Evolutionary conservation across 495 filamentous ascomycete genomes (phyloP).

Genomic region (Halenospora varia): DNA sequence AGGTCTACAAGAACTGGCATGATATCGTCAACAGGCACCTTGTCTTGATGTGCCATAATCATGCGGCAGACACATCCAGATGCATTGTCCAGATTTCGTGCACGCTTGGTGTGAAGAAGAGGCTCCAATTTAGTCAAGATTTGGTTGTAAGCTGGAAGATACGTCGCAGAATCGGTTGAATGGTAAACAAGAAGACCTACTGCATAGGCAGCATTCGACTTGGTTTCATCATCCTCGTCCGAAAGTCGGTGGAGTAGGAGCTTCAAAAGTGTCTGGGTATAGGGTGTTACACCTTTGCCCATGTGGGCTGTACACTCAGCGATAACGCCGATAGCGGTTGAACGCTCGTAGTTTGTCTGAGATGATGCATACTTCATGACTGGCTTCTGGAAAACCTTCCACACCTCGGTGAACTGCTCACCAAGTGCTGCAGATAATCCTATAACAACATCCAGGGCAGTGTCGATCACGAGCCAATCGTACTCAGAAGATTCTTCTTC

Average conservation of each 20-base stretch:
- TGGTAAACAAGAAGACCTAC: constrained; percentile 78
- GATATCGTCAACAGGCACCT: constrained; percentile 73
- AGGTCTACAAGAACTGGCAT: constrained; percentile 74
- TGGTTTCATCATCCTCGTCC: constrained; percentile 88
- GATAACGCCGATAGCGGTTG: constrained; percentile 82
- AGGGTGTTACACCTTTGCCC: constrained; percentile 70
- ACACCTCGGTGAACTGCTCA: constrained; percentile 74
- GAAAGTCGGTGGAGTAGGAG: constrained; percentile 80
- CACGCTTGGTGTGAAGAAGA: constrained; percentile 67
- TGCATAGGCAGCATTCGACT: constrained; percentile 91
- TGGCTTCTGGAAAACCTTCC: constrained; percentile 90
- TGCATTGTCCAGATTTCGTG: constrained; percentile 85
- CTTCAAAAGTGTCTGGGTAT: constrained; percentile 70
- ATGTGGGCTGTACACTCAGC: constrained; percentile 90
- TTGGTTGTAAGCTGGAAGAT: constrained; percentile 66
- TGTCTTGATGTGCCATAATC: constrained; percentile 78
- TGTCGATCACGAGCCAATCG: constrained; percentile 95
- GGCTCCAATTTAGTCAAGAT: constrained; percentile 84
- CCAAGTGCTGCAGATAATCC: constrained; percentile 81
- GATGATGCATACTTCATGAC: constrained; percentile 83
- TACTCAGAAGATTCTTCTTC: constrained; percentile 88
- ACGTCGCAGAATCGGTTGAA: constrained; percentile 65
- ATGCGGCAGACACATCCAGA: constrained; percentile 89
- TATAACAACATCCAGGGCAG: constrained; percentile 82
- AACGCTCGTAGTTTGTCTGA: constrained; percentile 79